Conservation (phyloP, 1,284 basidiomycete species). For the Tilletia caries region DNA sequence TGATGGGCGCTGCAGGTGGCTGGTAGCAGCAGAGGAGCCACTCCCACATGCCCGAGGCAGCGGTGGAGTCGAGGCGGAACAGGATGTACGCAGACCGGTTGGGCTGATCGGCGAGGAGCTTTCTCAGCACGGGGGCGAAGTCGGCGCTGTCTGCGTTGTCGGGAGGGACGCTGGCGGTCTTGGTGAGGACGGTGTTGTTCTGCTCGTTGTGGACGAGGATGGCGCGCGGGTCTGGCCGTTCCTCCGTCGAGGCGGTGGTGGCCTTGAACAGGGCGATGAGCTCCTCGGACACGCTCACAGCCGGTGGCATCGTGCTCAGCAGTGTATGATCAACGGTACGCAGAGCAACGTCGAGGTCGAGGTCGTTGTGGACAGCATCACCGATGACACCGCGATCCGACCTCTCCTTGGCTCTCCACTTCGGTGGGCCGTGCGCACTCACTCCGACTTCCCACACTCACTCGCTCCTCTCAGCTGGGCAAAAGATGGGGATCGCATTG, state of each 20-base stretch:
- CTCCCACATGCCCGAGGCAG: slow-evolving; percentile 42
- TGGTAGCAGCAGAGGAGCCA: slow-evolving; percentile 45
- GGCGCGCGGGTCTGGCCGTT: background rate
- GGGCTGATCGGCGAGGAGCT: slow-evolving; percentile 27
- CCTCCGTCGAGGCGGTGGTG: background rate
- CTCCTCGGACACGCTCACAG: background rate
- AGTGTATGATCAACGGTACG: too few species aligned
- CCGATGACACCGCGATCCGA: too few species aligned
- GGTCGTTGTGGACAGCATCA: background rate
- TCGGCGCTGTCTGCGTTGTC: background rate
- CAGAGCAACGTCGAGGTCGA: background rate
- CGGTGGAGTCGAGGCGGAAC: slow-evolving; percentile 39
- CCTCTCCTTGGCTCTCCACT: too few species aligned
- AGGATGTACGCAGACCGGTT: slow-evolving; percentile 41
- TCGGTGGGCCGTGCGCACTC: too few species aligned
- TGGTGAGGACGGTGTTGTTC: background rate
- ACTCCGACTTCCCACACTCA: too few species aligned
- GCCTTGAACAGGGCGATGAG: slow-evolving; percentile 12
- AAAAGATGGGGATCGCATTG: too few species aligned
- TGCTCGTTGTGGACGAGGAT: slow-evolving; percentile 11
- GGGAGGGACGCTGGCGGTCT: background rate
- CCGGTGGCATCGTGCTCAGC: background rate
- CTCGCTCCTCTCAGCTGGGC: too few species aligned
- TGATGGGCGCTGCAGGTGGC: slow-evolving; percentile 39
- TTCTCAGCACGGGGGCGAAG: background rate